These are phyloP conservation scores for Calamus simplicifolius DNA, from an alignment of 176 grass and related monocot genomes.

Conservation along the genomic window DNA sequence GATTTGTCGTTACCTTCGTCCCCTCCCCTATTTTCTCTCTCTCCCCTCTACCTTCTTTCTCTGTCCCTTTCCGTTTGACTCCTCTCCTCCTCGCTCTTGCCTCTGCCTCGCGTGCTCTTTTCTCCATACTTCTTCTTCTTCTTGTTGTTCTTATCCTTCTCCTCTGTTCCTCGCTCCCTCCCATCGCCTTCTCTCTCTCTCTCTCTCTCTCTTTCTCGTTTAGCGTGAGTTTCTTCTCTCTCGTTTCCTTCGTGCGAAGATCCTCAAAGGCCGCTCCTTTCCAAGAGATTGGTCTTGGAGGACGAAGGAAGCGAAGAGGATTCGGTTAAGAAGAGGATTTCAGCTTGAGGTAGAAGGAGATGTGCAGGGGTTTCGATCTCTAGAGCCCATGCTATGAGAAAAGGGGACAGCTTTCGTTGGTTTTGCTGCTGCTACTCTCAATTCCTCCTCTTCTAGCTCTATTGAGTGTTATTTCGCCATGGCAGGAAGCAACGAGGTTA, in stretches of 20 bases:
- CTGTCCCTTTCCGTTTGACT: too few relatives aligned
- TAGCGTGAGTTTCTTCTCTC: not conserved
- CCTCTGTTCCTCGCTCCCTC: too few relatives aligned
- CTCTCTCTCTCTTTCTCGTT: not conserved
- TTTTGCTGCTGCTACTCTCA: not conserved
- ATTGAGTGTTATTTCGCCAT: slow-evolving; percentile 28
- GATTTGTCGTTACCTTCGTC: slow-evolving; percentile 76
- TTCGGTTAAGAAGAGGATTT: not conserved
- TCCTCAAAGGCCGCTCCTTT: not conserved
- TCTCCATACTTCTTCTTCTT: not conserved
- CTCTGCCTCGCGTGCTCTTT: slow-evolving; percentile 4
- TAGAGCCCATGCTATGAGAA: slow-evolving; percentile 24
- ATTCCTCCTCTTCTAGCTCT: not conserved
- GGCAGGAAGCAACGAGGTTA: slow-evolving; percentile 98
- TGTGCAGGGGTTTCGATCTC: not conserved
- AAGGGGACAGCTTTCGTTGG: slow-evolving; percentile 10
- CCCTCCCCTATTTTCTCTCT: slow-evolving; percentile 7
- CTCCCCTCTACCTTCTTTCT: slow-evolving; percentile 1
- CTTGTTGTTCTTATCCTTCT: too few relatives aligned
- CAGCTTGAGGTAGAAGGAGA: not conserved
- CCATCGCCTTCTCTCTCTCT: not conserved
- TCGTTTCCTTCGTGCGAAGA: not conserved
- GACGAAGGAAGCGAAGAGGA: not conserved
- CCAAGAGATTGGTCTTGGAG: not conserved
- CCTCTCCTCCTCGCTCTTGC: too few relatives aligned